phyloP scores from a whole-genome alignment of 495 filamentous ascomycete genomes.

The Bacidia gigantensis region DNA sequence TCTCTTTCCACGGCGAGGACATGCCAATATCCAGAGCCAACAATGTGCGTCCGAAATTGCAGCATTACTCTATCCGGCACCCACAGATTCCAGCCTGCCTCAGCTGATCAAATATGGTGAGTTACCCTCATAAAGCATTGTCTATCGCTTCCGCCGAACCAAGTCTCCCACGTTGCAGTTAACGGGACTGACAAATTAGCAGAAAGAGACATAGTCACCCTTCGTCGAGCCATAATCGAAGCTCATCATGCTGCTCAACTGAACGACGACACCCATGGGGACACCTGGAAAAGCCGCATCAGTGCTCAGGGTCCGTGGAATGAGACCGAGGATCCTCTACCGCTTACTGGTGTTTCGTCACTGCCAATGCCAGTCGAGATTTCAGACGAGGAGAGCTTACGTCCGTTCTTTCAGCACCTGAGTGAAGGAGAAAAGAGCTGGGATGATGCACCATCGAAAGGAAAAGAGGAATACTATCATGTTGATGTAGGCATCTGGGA shows the following conservation, averaged over 20 bases:
- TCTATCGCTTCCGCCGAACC: too few relatives aligned
- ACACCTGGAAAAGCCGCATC: neutral
- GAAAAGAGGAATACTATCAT: slow-evolving; percentile 5
- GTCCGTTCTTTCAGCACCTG: slow-evolving; percentile 2
- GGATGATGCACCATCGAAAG: neutral
- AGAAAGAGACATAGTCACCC: slow-evolving; percentile 4
- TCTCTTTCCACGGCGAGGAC: too few relatives aligned
- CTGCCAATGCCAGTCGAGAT: slow-evolving; percentile 5
- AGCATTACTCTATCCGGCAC: too few relatives aligned
- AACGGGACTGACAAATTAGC: neutral
- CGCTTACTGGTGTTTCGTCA: neutral
- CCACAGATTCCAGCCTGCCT: too few relatives aligned
- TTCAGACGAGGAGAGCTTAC: slow-evolving; percentile 2
- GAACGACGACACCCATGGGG: neutral
- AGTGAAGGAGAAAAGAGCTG: neutral
- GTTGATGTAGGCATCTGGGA: slow-evolving; percentile 2
- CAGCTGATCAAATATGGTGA: too few relatives aligned
- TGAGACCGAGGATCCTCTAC: neutral
- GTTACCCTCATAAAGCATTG: too few relatives aligned
- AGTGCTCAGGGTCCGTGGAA: slow-evolving; percentile 4
- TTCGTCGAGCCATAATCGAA: slow-evolving; percentile 1
- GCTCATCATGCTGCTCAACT: neutral
- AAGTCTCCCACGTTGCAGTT: too few relatives aligned
- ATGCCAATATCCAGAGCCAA: too few relatives aligned
- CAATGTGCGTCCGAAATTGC: too few relatives aligned